phyloP scores from a whole-genome alignment of 2,329 filamentous ascomycete species.

The Teratosphaeria zuluensis region DNA sequence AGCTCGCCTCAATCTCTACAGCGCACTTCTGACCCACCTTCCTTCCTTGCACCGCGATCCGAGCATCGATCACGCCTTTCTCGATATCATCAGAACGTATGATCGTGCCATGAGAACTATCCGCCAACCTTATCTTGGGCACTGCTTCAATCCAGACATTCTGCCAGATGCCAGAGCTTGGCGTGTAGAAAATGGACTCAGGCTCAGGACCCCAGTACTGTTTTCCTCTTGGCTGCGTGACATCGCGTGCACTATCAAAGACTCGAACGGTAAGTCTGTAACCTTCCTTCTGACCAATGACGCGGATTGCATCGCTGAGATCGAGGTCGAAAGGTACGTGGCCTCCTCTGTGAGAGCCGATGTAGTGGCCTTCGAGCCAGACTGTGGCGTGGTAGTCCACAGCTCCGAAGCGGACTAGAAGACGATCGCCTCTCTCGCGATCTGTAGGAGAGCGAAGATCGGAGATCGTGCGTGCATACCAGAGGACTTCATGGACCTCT shows the following conservation, averaged over 20 bases:
- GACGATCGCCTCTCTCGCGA: slow-evolving; percentile 27
- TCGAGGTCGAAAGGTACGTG: slow-evolving; percentile 52
- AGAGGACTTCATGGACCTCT: slow-evolving; percentile 56
- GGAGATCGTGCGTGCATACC: slow-evolving; percentile 46
- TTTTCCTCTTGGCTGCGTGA: slow-evolving; percentile 57
- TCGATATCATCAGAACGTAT: slow-evolving; percentile 46
- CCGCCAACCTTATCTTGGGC: slow-evolving; percentile 42
- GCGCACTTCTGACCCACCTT: slow-evolving; percentile 37
- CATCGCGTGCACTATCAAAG: slow-evolving; percentile 54
- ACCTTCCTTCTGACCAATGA: slow-evolving; percentile 1
- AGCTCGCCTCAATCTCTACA: slow-evolving; percentile 46
- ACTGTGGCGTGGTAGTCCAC: slow-evolving; percentile 53
- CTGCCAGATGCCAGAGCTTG: slow-evolving; percentile 68
- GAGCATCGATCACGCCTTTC: slow-evolving; percentile 42
- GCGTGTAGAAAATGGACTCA: slow-evolving; percentile 61
- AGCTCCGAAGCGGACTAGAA: slow-evolving; percentile 49
- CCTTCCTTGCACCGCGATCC: slow-evolving; percentile 41
- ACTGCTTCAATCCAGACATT: slow-evolving; percentile 59
- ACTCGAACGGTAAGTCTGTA: slow-evolving; percentile 46
- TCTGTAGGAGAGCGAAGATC: slow-evolving; percentile 17
- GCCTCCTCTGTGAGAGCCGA: slow-evolving; percentile 49
- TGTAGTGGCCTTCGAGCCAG: slow-evolving; percentile 45
- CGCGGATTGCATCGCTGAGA: slow-evolving; percentile 38
- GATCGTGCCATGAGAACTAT: slow-evolving; percentile 50
- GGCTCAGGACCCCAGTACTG: slow-evolving; percentile 52